These are phyloP conservation scores for Hypoxylon trugodes DNA, from an alignment of 495 filamentous ascomycete genomes.

Conservation along the genomic window DNA sequence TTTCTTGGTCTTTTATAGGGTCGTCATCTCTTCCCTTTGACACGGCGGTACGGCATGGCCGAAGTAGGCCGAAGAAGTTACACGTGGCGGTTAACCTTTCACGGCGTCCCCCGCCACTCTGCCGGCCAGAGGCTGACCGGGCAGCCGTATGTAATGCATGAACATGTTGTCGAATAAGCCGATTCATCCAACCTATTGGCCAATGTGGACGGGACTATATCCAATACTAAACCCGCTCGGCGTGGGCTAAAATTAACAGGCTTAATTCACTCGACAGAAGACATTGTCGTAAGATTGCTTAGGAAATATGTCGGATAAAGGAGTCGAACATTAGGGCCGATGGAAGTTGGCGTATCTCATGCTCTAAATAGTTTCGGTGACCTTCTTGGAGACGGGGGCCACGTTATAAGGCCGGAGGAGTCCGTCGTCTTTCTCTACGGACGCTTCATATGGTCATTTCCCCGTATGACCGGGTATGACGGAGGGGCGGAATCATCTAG, in stretches of 20 bases:
- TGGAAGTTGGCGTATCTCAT: conserved; percentile 9
- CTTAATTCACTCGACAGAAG: neutral
- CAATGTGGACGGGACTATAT: neutral
- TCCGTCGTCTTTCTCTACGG: conserved; percentile 1
- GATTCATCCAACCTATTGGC: neutral
- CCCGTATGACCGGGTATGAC: neutral
- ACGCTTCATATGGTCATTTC: conserved; percentile 5
- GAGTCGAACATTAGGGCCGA: conserved; percentile 7
- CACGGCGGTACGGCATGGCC: conserved; percentile 24
- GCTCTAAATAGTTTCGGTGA: conserved; percentile 1
- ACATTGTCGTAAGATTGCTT: conserved; percentile 3
- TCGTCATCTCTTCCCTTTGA: neutral
- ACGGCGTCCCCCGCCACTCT: conserved; percentile 19
- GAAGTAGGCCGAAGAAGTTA: conserved; percentile 9
- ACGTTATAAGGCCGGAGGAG: neutral
- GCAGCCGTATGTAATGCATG: neutral
- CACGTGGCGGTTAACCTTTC: conserved; percentile 11
- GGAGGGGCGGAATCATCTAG: neutral
- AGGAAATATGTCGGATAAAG: conserved; percentile 2
- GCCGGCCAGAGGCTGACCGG: conserved; percentile 8
- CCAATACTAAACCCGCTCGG: neutral
- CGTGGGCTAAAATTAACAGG: neutral
- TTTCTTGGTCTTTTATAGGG: conserved; percentile 1
- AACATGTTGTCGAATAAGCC: neutral
- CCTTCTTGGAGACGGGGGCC: neutral